Evolutionary conservation across 176 grass and related monocot species (phyloP).

Genomic region (barley (Hordeum vulgare)): DNA sequence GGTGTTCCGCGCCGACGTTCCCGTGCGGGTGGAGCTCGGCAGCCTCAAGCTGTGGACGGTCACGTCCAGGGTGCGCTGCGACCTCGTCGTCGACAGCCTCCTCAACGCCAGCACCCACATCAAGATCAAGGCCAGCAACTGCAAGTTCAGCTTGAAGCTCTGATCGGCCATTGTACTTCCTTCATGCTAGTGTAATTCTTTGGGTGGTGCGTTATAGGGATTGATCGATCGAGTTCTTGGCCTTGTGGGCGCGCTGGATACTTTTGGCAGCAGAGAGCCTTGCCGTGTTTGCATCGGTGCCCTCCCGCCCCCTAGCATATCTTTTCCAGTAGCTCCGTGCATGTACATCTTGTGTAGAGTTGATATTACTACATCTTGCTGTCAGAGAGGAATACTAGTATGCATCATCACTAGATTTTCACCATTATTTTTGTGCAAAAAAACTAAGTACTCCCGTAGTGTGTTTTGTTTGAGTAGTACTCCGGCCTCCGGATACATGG

Average conservation of each 20-base stretch:
- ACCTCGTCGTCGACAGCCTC: slow-evolving; percentile 77
- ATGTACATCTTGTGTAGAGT: slow-evolving; percentile 41
- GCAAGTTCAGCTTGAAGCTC: slow-evolving; percentile 75
- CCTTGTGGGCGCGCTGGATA: slow-evolving; percentile 5
- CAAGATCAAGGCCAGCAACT: slow-evolving; percentile 89
- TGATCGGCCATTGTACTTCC: slow-evolving; percentile 3
- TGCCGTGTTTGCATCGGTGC: slow-evolving; percentile 10
- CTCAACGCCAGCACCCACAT: slow-evolving; percentile 56
- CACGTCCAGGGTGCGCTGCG: slow-evolving; percentile 54
- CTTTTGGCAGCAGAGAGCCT: slow-evolving; percentile 3
- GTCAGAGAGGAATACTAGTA: background rate
- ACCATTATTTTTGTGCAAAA: no score
- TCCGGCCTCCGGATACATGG: no score
- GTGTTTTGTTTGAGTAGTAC: no score
- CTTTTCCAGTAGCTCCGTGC: background rate
- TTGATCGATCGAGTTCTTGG: background rate
- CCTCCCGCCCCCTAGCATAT: background rate
- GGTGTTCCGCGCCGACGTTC: slow-evolving; percentile 66
- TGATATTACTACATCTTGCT: background rate
- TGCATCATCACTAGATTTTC: no score
- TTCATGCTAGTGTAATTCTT: background rate
- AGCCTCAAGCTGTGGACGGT: slow-evolving; percentile 54
- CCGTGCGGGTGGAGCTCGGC: slow-evolving; percentile 56
- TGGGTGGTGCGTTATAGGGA: background rate
- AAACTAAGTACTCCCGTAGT: no score